Evolutionary conservation across 129 eudicot species (phyloP).

Genomic region (Tagetes patula): DNA sequence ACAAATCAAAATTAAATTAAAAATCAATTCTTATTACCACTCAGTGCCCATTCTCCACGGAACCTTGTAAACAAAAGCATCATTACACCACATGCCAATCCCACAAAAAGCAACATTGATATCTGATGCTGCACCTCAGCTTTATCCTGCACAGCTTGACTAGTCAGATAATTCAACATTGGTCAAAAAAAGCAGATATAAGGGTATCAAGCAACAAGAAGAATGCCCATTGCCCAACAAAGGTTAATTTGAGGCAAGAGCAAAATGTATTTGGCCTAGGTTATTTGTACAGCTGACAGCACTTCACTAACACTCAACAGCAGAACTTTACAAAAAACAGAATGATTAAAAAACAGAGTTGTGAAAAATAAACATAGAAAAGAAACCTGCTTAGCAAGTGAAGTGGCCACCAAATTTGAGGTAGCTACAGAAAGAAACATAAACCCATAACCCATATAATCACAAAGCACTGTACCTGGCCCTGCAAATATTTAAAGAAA

Average conservation of each 20-base stretch:
- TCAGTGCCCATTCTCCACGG: constrained; percentile 55
- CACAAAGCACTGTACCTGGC: constrained; percentile 94
- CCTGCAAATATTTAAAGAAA: constrained; percentile 48
- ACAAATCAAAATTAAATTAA: not conserved
- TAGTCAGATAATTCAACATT: constrained; percentile 19
- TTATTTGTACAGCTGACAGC: not conserved
- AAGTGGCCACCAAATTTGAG: constrained; percentile 92
- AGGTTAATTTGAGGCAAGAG: not conserved
- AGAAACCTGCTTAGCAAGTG: constrained; percentile 79
- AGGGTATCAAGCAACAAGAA: not conserved
- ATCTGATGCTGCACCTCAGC: constrained; percentile 87
- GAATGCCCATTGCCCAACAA: not conserved
- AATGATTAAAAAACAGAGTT: not conserved
- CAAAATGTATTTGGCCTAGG: not conserved
- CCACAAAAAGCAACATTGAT: constrained; percentile 80
- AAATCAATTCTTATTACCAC: constrained; percentile 40
- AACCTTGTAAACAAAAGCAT: constrained; percentile 77
- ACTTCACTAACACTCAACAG: not conserved
- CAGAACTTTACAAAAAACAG: not conserved
- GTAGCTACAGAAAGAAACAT: constrained; percentile 99
- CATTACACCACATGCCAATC: constrained; percentile 54
- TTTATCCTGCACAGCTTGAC: constrained; percentile 68
- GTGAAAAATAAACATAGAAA: constrained; percentile 2
- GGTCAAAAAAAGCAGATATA: not conserved
- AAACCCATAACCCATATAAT: constrained; percentile 75